A percentile compares a stretch with the other conserved stretches of the same genome.
phyloP scores from a whole-genome alignment of 1,139 yeast species.

The Protomyces arabidopsidicola region DNA sequence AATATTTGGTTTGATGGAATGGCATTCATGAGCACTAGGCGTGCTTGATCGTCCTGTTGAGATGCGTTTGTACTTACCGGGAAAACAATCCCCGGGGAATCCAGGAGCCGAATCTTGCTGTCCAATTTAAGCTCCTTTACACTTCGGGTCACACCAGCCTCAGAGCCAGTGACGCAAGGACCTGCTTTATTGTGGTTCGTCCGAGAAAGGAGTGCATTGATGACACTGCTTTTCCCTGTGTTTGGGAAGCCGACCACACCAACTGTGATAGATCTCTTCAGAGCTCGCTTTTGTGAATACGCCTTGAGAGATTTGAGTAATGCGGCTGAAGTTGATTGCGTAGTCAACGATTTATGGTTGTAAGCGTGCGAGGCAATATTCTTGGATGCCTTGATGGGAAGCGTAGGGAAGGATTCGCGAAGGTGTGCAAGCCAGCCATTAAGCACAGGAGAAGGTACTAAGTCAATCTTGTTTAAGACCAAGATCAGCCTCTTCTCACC shows the following conservation, averaged over 20 bases:
- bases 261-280: conserved; percentile 86
- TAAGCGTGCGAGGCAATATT: conserved; percentile 63
- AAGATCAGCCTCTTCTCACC: conserved; percentile 80
- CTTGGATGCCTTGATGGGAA: conserved; percentile 63
- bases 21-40: conserved; percentile 80
- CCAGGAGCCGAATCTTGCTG: conserved; percentile 78
- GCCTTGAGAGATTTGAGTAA: conserved; percentile 77
- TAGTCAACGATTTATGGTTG: conserved; percentile 61
- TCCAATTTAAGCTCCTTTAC: conserved; percentile 90
- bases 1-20: conserved; percentile 79
- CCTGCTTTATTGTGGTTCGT: conserved; percentile 55
- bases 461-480: conserved; percentile 84
- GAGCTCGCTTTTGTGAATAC: conserved; percentile 74
- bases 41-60: conserved; percentile 73
- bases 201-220: conserved; percentile 80
- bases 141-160: conserved; percentile 93
- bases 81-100: conserved; percentile 97
- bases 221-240: conserved; percentile 91
- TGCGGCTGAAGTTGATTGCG: conserved; percentile 64
- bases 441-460: conserved; percentile 77
- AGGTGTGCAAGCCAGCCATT: conserved; percentile 80
- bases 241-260: conserved; percentile 98
- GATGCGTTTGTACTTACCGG: conserved; percentile 59
- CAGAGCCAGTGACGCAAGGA: conserved; percentile 95
- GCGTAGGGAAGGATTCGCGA: conserved; percentile 80